These are phyloP conservation scores for Coemansia erecta DNA, from an alignment of 192 early-diverging fungal species.

Conservation along the genomic window DNA sequence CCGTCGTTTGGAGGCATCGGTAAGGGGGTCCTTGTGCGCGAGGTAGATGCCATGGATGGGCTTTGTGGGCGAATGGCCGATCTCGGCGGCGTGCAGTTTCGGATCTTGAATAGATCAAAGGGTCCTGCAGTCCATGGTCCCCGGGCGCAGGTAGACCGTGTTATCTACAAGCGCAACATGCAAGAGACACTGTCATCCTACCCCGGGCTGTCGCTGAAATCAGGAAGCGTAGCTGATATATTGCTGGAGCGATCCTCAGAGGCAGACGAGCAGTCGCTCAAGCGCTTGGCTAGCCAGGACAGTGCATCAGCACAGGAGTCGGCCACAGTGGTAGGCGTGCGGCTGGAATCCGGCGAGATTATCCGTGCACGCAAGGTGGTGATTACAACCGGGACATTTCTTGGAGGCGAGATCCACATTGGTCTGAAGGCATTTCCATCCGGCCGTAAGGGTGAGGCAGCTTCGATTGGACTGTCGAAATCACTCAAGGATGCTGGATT, in stretches of 20 bases:
- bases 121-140: slow-evolving; percentile 83
- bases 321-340: slow-evolving; percentile 57
- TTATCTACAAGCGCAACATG: slow-evolving; percentile 74
- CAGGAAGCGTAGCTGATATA: slow-evolving; percentile 72
- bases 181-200: slow-evolving; percentile 61
- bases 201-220: slow-evolving; percentile 65
- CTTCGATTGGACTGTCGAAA: slow-evolving; percentile 72
- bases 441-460: slow-evolving; percentile 70
- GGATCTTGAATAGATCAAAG: slow-evolving; percentile 75
- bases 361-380: slow-evolving; percentile 70
- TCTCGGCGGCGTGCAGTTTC: slow-evolving; percentile 77
- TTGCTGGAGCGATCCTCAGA: slow-evolving; percentile 53
- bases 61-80: slow-evolving; percentile 79
- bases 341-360: slow-evolving; percentile 64
- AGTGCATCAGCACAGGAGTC: slow-evolving; percentile 23
- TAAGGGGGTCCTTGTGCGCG: slow-evolving; percentile 76
- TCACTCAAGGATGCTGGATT: slow-evolving; percentile 74
- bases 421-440: slow-evolving; percentile 67
- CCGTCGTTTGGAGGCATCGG: slow-evolving; percentile 84
- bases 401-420: slow-evolving; percentile 81
- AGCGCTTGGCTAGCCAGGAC: slow-evolving; percentile 33
- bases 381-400: slow-evolving; percentile 80
- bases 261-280: slow-evolving; percentile 17
- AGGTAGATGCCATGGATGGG: slow-evolving; percentile 81
- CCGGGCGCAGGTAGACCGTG: slow-evolving; percentile 78